These are phyloP conservation scores for Lentinula boryana DNA, from an alignment of 768 basidiomycete species.

Conservation along the genomic window DNA sequence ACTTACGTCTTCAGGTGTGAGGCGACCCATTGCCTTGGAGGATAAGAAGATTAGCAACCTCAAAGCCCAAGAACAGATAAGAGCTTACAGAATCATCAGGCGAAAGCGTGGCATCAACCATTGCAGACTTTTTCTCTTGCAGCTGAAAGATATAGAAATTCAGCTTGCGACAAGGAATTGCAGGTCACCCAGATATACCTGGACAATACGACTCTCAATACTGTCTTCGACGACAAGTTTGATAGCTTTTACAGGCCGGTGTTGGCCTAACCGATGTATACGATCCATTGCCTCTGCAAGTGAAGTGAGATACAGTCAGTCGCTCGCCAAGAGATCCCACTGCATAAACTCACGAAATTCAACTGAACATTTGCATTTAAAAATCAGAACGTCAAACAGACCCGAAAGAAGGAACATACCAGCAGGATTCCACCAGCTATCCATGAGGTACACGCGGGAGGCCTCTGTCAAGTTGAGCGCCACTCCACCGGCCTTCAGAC, in stretches of 20 bases:
- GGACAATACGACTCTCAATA: conserved; percentile 92
- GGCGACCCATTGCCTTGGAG: conserved; percentile 79
- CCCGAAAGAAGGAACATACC: conserved; percentile 29
- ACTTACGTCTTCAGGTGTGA: conserved; percentile 80
- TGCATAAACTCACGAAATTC: conserved; percentile 62
- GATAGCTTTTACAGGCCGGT: conserved; percentile 87
- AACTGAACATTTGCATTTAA: conserved; percentile 31
- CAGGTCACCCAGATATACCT: conserved; percentile 35
- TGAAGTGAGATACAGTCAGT: not conserved
- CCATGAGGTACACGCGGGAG: conserved; percentile 93
- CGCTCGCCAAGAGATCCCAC: not conserved
- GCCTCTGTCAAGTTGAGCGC: conserved; percentile 88
- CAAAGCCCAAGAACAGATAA: not conserved
- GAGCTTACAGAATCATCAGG: conserved; percentile 67
- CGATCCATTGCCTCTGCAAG: conserved; percentile 90
- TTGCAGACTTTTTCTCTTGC: conserved; percentile 97
- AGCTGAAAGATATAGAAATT: conserved; percentile 35
- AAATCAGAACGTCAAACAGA: not conserved
- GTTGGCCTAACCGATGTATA: conserved; percentile 94
- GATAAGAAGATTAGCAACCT: conserved; percentile 1
- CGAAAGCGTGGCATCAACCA: conserved; percentile 86
- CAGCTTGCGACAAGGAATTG: not conserved
- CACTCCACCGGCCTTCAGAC: conserved; percentile 93
- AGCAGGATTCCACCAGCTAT: conserved; percentile 99
- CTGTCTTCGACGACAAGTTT: conserved; percentile 95